phyloP scores from a whole-genome alignment of 495 filamentous ascomycete genomes.

The Lophiostoma macrostomum region DNA sequence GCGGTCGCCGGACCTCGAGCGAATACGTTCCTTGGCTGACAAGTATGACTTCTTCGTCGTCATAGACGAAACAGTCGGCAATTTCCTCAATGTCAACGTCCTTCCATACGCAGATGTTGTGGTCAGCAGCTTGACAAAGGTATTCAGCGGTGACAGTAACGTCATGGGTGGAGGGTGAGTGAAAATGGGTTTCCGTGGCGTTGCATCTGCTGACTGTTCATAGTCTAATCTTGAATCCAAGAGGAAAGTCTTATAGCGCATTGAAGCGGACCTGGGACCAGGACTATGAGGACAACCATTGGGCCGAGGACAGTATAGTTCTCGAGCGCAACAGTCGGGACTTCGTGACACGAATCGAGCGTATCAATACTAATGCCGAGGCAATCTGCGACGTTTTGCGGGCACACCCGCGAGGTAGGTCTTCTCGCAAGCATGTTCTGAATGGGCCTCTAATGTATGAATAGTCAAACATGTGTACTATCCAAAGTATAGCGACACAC shows the following conservation, averaged over 20 bases:
- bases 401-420: constrained; percentile 51
- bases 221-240: constrained; percentile 80
- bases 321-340: constrained; percentile 95
- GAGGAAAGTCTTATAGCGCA: constrained; percentile 62
- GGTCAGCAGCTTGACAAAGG: constrained; percentile 90
- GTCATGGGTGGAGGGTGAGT: constrained; percentile 84
- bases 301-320: constrained; percentile 90
- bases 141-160: constrained; percentile 95
- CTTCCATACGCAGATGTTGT: constrained; percentile 85
- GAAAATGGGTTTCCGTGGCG: background rate
- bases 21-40: constrained; percentile 77
- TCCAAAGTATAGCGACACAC: constrained; percentile 71
- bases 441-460: no score
- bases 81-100: constrained; percentile 92
- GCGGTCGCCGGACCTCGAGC: constrained; percentile 73
- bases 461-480: constrained; percentile 81
- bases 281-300: constrained; percentile 85
- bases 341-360: constrained; percentile 76
- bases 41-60: constrained; percentile 85
- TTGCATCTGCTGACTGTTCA: constrained; percentile 18
- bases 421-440: background rate
- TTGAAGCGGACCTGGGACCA: constrained; percentile 60
- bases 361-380: constrained; percentile 85
- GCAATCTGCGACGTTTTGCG: constrained; percentile 69
- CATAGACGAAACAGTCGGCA: constrained; percentile 94